These are phyloP conservation scores for Rhododendron molle DNA, from an alignment of 148 eudicot genomes.

Conservation along the genomic window DNA sequence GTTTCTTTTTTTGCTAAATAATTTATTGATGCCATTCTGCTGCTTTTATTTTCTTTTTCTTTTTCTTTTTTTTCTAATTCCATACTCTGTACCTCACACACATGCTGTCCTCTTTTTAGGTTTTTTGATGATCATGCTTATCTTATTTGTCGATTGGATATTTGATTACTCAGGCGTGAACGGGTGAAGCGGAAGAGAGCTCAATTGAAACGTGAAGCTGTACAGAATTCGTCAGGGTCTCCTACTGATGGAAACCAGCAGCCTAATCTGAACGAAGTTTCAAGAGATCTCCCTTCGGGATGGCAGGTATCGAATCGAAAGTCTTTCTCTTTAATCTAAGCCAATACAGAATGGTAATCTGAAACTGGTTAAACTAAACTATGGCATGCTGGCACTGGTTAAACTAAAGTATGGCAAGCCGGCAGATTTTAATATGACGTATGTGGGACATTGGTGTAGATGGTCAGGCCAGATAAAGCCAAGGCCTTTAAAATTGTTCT, in stretches of 20 bases:
- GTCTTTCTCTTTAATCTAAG: background rate
- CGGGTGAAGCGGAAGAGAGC: conserved; percentile 93
- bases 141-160: conserved; percentile 2
- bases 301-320: conserved; percentile 66
- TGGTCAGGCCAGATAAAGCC: background rate
- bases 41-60: too few relatives aligned
- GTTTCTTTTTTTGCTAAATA: background rate
- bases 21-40: background rate
- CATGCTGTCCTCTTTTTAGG: background rate
- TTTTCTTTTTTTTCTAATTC: background rate
- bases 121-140: background rate
- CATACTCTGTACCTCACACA: background rate
- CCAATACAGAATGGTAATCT: background rate
- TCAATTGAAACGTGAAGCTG: conserved; percentile 39
- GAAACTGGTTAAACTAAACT: background rate
- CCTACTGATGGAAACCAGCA: conserved; percentile 32
- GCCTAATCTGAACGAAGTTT: conserved; percentile 56
- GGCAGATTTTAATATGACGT: background rate
- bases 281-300: conserved; percentile 76
- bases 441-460: background rate
- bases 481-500: background rate
- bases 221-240: conserved; percentile 25
- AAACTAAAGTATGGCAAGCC: background rate
- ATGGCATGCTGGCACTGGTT: background rate
- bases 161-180: conserved; percentile 61